Evolutionary conservation across 331 rosid species (phyloP).

Genomic region (Pyrus hybrid): DNA sequence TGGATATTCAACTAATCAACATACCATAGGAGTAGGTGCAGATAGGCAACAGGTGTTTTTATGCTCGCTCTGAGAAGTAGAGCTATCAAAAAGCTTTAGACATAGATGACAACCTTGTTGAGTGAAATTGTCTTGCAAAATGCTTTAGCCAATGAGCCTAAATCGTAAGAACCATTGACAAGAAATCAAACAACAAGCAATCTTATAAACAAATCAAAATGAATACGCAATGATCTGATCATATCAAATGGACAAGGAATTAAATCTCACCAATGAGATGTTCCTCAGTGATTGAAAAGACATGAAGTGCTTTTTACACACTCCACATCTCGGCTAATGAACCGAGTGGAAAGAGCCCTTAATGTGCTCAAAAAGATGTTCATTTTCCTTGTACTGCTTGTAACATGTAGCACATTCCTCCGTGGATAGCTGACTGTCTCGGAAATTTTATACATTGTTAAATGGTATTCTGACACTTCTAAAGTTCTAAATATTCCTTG

Average conservation of each 20-base stretch:
- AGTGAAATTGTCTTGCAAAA: constrained; percentile 37
- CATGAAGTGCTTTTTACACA: constrained; percentile 69
- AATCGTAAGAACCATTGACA: constrained; percentile 2
- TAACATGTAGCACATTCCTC: constrained; percentile 64
- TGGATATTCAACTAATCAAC: constrained; percentile 11
- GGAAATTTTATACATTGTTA: constrained; percentile 7
- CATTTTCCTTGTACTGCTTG: constrained; percentile 63
- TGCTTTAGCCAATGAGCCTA: constrained; percentile 62
- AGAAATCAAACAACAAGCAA: not conserved
- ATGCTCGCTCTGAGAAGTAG: constrained; percentile 40
- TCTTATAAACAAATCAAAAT: not conserved
- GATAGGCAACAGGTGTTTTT: constrained; percentile 29
- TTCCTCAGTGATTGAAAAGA: constrained; percentile 78
- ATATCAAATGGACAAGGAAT: not conserved
- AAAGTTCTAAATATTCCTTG: not conserved
- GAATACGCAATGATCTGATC: not conserved
- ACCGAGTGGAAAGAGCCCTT: constrained; percentile 49
- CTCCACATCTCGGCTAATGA: constrained; percentile 67
- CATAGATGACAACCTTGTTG: constrained; percentile 62
- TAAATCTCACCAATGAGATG: constrained; percentile 54
- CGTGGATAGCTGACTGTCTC: constrained; percentile 28
- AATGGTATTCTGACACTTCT: not conserved
- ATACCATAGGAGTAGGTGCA: constrained; percentile 45
- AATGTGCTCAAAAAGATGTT: constrained; percentile 70
- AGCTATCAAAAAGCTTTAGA: constrained; percentile 37